Evolutionary conservation across 208 protist genomes (phyloP).

Genomic region (Trypanosoma cruzi): DNA sequence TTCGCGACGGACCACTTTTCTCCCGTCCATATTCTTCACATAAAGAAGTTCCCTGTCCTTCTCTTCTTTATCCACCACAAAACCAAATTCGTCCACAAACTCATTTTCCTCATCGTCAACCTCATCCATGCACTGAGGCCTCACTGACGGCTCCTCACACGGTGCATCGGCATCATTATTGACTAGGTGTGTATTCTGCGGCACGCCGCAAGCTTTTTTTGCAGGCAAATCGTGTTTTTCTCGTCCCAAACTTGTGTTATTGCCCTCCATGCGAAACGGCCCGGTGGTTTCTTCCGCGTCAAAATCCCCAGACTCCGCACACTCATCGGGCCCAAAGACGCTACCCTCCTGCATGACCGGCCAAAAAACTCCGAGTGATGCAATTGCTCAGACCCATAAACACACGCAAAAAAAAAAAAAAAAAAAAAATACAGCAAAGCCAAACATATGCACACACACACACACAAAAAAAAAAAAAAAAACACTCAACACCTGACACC

Average conservation of each 20-base stretch:
- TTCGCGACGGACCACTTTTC: conserved; percentile 72
- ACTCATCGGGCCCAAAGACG: conserved; percentile 24
- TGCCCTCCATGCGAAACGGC: conserved; percentile 1
- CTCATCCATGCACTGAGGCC: neutral
- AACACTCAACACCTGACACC: neutral
- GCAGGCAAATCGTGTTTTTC: conserved; percentile 26
- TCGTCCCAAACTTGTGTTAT: neutral
- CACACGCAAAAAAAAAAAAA: too few relatives aligned
- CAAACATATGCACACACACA: too few relatives aligned
- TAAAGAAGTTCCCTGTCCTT: conserved; percentile 63
- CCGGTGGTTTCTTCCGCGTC: conserved; percentile 19
- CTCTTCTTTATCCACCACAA: conserved; percentile 75
- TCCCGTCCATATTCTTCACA: conserved; percentile 68
- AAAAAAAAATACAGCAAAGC: too few relatives aligned
- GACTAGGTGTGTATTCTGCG: conserved; percentile 22
- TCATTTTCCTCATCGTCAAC: conserved; percentile 48
- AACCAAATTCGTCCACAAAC: conserved; percentile 92
- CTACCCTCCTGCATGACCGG: conserved; percentile 19
- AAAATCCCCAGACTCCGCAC: conserved; percentile 21
- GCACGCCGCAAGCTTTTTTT: conserved; percentile 15
- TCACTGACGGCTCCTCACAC: neutral
- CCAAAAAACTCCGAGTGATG: conserved; percentile 2
- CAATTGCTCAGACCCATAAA: neutral
- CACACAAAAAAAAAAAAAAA: too few relatives aligned
- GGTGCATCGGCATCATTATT: neutral